Evolutionary conservation across 2,329 filamentous ascomycete species (phyloP).

Genomic region (Proliferodiscus dingleyae): DNA sequence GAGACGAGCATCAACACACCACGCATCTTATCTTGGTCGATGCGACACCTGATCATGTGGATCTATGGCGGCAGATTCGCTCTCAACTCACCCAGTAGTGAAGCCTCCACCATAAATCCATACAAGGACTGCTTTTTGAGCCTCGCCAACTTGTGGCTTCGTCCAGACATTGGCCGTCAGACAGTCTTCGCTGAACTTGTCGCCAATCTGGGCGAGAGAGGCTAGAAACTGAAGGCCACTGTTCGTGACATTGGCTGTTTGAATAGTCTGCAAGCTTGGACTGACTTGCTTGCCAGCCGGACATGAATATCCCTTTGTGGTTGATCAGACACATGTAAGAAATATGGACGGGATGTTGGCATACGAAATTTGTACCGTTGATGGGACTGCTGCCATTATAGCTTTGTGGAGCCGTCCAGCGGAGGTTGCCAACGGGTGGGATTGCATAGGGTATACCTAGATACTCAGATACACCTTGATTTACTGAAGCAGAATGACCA

Average conservation of each 20-base stretch:
- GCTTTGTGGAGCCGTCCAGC: constrained; percentile 33
- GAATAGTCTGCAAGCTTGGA: constrained; percentile 5
- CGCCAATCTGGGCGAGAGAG: neutral
- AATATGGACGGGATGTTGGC: constrained; percentile 1
- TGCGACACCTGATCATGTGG: too few species aligned
- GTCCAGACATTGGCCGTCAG: constrained; percentile 35
- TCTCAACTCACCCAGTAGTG: too few species aligned
- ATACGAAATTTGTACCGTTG: constrained; percentile 19
- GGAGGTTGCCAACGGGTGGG: constrained; percentile 33
- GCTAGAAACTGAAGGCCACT: constrained; percentile 16
- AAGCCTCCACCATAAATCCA: constrained; percentile 41
- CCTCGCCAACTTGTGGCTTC: constrained; percentile 26
- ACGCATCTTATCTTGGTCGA: too few species aligned
- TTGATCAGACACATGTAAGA: constrained; percentile 1
- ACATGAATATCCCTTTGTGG: constrained; percentile 12
- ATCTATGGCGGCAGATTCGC: too few species aligned
- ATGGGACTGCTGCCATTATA: constrained; percentile 11
- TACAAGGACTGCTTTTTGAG: constrained; percentile 38
- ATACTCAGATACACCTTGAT: constrained; percentile 29
- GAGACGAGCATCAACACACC: too few species aligned
- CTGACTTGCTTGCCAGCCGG: neutral
- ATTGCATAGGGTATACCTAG: constrained; percentile 37
- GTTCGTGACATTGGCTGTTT: constrained; percentile 17
- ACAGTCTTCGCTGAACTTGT: constrained; percentile 30
- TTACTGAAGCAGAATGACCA: constrained; percentile 13